These are phyloP conservation scores for Ganoderma sinense DNA, from an alignment of 1,284 basidiomycete species.

Conservation along the genomic window DNA sequence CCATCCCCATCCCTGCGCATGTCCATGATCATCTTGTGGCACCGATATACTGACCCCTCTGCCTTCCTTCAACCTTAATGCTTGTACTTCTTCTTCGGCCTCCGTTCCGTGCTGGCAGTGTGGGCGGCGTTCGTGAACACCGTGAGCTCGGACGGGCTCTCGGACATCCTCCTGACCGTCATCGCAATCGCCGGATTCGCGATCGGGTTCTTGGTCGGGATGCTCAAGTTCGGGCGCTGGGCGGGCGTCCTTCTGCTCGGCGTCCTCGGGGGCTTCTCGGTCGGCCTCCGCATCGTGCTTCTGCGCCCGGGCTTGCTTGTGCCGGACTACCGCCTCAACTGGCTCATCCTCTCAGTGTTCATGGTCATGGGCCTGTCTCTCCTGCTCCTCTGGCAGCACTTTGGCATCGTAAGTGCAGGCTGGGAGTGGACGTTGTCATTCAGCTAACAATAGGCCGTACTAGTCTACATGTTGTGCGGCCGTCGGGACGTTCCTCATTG, in stretches of 20 bases:
- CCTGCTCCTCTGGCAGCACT: slow-evolving; percentile 53
- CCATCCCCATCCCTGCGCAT: too few relatives aligned
- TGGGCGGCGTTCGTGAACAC: slow-evolving; percentile 71
- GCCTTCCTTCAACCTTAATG: background rate
- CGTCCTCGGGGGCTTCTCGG: slow-evolving; percentile 59
- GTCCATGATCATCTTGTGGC: background rate
- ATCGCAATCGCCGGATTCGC: slow-evolving; percentile 57
- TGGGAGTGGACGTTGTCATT: background rate
- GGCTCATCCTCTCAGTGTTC: slow-evolving; percentile 56
- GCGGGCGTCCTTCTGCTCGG: slow-evolving; percentile 55
- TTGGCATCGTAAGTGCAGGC: slow-evolving; percentile 56
- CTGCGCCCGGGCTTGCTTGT: slow-evolving; percentile 58
- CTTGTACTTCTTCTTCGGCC: background rate
- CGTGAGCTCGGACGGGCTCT: slow-evolving; percentile 52
- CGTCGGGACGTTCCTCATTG: slow-evolving; percentile 64
- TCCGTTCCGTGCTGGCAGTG: slow-evolving; percentile 41
- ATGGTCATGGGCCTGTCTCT: slow-evolving; percentile 50
- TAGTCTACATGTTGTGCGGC: slow-evolving; percentile 56
- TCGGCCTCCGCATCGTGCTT: slow-evolving; percentile 63
- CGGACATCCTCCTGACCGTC: slow-evolving; percentile 58
- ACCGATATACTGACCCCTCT: background rate
- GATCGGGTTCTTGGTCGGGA: slow-evolving; percentile 58
- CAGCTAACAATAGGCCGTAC: background rate
- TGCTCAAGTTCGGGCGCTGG: slow-evolving; percentile 55
- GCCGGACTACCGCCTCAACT: slow-evolving; percentile 52